Evolutionary conservation across 2,329 filamentous ascomycete genomes (phyloP), one percentile per base, ranked within the genome.

Genomic region (Colletotrichum musicola): DNA sequence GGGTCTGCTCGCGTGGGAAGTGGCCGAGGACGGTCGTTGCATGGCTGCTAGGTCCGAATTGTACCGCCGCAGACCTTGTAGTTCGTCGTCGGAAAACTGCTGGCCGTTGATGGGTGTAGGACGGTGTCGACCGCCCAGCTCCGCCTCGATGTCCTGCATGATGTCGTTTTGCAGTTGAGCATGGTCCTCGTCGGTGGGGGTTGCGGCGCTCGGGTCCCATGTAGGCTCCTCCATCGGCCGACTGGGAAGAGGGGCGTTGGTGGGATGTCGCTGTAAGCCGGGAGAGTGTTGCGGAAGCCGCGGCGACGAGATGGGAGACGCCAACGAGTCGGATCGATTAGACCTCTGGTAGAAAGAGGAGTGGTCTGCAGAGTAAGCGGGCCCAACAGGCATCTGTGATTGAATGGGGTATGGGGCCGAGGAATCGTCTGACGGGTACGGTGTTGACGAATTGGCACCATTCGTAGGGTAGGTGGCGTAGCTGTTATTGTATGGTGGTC

Each of bases 191-290:
- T 77, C 74, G 10, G 66, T 71, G 16, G 72, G 71, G 12, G 73
- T 73, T 53, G 49, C 49, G n/a, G 77, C 79, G 72, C 81, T 80
- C 2, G 80, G 75, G n/a, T 74, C 76, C 77, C 83, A 84, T 44
- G 79, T 77, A 2, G 76, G 76, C 49, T 83, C 80, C 65, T 86
- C 83, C 71, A 82, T 80, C 51, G 83, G 87, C 53, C 85, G 83
- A 66, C 80, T 88, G n/a, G 88, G 86, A 54, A 90, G 78, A 49
- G 88, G 85, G 63, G 88, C 84, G 76, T 89, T 85, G 16, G 88
- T 90, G 1, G 88, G 88, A 66, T 89, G 86, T 59, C 88, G 82
- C 68, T 84, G 82, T 12, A 89, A 75, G n/a, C 84, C 81, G 2
- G 83, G 78, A 6, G 83, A 81, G 25, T 81, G 74, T 54, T 84